These are phyloP conservation scores for Penicillium daleae DNA, from an alignment of 495 filamentous ascomycete species.

Conservation along the genomic window DNA sequence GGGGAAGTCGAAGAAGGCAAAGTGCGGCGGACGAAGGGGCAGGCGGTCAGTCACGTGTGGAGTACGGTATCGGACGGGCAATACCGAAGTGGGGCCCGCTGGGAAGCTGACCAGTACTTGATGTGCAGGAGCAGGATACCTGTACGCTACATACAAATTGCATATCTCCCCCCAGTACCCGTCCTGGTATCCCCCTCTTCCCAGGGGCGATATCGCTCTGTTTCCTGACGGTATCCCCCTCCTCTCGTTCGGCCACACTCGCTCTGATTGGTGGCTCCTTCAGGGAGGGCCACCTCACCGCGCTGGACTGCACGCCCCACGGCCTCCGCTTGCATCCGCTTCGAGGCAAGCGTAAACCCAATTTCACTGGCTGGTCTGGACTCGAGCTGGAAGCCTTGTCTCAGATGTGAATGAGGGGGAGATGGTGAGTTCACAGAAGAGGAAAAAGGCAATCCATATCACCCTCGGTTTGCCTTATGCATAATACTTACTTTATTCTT, in stretches of 20 bases:
- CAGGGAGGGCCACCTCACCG: background rate
- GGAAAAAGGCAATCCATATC: too few species aligned
- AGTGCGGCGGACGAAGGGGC: constrained; percentile 41
- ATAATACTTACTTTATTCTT: background rate
- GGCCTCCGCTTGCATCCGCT: constrained; percentile 23
- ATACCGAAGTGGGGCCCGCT: background rate
- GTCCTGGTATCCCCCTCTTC: background rate
- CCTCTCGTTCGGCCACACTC: background rate
- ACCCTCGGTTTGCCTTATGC: background rate
- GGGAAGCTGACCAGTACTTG: background rate
- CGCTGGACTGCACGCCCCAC: constrained; percentile 5
- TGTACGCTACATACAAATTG: background rate
- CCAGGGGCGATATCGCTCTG: constrained; percentile 6
- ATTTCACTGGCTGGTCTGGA: constrained; percentile 21
- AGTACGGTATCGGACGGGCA: background rate
- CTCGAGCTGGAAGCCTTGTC: constrained; percentile 3
- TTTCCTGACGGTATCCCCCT: background rate
- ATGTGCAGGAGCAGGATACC: too few species aligned
- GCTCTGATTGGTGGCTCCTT: constrained; percentile 1
- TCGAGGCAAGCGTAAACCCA: constrained; percentile 22
- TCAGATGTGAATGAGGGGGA: background rate
- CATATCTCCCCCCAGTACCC: background rate
- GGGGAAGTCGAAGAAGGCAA: constrained; percentile 47
- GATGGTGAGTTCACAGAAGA: too few species aligned
- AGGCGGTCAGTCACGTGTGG: constrained; percentile 47